Evolutionary conservation across 257 asterid genomes (phyloP).

Genomic region (Ajuga chamaepitys): DNA sequence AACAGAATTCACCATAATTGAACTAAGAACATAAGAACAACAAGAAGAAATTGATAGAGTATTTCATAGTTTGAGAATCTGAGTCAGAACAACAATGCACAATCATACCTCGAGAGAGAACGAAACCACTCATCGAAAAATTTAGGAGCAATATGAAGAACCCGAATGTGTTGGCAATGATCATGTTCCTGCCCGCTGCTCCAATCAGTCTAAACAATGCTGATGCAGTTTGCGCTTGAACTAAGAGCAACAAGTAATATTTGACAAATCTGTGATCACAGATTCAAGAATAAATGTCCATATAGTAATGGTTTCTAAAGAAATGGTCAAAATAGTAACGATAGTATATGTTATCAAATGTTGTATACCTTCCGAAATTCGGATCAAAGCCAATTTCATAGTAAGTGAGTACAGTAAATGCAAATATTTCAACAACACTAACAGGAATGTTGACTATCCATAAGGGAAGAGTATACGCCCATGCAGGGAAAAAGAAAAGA

Average conservation of each 20-base stretch:
- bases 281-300: background rate
- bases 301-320: background rate
- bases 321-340: background rate
- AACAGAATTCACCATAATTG: background rate
- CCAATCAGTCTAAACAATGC: conserved; percentile 39
- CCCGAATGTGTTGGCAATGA: conserved; percentile 38
- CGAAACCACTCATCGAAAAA: conserved; percentile 31
- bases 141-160: conserved; percentile 24
- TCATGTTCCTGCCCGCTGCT: conserved; percentile 39
- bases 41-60: background rate
- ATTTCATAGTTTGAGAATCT: background rate
- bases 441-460: conserved; percentile 34
- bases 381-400: conserved; percentile 52
- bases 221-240: conserved; percentile 25
- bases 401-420: conserved; percentile 30
- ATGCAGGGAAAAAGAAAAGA: conserved; percentile 37
- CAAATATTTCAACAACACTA: conserved; percentile 24
- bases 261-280: conserved; percentile 35
- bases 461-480: conserved; percentile 38
- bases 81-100: background rate
- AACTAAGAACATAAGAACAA: no score
- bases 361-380: conserved; percentile 29
- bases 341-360: background rate
- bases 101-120: conserved; percentile 41
- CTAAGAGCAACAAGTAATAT: conserved; percentile 32